Evolutionary conservation across 768 basidiomycete species (phyloP).

Genomic region (Pholiota microspora): DNA sequence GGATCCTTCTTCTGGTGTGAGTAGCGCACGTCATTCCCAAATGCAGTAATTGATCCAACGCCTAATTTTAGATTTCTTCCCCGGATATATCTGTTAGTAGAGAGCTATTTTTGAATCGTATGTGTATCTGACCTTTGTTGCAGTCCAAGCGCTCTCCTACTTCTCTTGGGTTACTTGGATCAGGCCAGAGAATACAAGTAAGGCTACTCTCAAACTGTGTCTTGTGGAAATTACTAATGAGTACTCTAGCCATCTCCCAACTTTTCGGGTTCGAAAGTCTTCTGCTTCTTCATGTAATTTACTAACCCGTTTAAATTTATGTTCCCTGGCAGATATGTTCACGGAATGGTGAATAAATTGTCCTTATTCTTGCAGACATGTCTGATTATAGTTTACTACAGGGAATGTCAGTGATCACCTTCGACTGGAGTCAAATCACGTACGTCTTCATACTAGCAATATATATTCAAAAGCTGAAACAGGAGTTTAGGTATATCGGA

Average conservation of each 20-base stretch:
- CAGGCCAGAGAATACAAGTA: constrained; percentile 44
- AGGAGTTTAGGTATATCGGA: constrained; percentile 43
- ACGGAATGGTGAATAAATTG: constrained; percentile 41
- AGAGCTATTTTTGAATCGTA: neutral
- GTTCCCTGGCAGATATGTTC: constrained; percentile 28
- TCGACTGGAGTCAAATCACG: constrained; percentile 62
- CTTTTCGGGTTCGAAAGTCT: constrained; percentile 40
- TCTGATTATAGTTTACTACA: constrained; percentile 23
- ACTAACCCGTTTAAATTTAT: neutral
- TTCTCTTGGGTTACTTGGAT: constrained; percentile 64
- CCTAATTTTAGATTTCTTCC: constrained; percentile 34
- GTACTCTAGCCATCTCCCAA: constrained; percentile 37
- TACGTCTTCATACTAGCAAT: constrained; percentile 29
- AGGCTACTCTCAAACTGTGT: constrained; percentile 16
- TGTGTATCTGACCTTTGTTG: constrained; percentile 7
- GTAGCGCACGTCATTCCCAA: constrained; percentile 15
- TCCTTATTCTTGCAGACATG: constrained; percentile 17
- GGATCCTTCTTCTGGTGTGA: constrained; percentile 60
- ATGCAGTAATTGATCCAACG: constrained; percentile 3
- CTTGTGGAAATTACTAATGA: neutral
- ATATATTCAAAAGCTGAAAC: no score
- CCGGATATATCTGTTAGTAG: constrained; percentile 38
- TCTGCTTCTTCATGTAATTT: neutral
- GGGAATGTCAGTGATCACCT: constrained; percentile 45
- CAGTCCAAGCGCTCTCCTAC: constrained; percentile 49